Evolutionary conservation across 2,329 filamentous ascomycete species (phyloP).

Genomic region (Hypocrella siamensis): DNA sequence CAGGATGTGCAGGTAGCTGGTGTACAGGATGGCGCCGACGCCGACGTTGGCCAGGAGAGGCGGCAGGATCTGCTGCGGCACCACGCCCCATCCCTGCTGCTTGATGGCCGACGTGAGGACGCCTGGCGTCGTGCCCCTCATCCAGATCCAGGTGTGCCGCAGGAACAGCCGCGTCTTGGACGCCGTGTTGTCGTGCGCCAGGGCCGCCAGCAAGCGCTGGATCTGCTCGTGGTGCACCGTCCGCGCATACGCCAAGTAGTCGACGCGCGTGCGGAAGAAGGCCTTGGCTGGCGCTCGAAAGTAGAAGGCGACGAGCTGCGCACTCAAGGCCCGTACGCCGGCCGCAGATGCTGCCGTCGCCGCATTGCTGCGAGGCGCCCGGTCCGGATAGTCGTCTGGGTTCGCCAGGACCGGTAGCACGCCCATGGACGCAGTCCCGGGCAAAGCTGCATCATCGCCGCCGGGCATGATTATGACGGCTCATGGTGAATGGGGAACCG

Average conservation of each 20-base stretch:
- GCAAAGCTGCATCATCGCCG: conserved; percentile 13
- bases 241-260: conserved; percentile 53
- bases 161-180: conserved; percentile 17
- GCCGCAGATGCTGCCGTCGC: conserved; percentile 69
- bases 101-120: conserved; percentile 51
- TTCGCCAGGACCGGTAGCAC: conserved; percentile 25
- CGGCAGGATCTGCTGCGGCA: conserved; percentile 63
- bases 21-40: conserved; percentile 62
- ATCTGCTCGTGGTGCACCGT: conserved; percentile 32
- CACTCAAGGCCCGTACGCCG: conserved; percentile 66
- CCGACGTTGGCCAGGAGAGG: conserved; percentile 60
- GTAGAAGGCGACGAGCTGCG: conserved; percentile 77
- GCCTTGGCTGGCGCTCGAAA: conserved; percentile 84
- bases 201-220: conserved; percentile 18
- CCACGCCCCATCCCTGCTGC: conserved; percentile 57
- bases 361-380: conserved; percentile 34
- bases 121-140: conserved; percentile 52
- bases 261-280: conserved; percentile 80
- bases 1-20: conserved; percentile 57
- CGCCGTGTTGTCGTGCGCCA: conserved; percentile 16
- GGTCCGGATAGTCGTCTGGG: conserved; percentile 25
- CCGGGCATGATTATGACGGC: conserved; percentile 17
- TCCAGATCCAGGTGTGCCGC: conserved; percentile 28
- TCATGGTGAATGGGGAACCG: conserved; percentile 10
- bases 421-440: conserved; percentile 12